A percentile compares a stretch with the other conserved stretches of the same genome.
Evolutionary conservation across 164 flowering plant genomes (phyloP).

Genomic region (Magnolia officinalis): DNA sequence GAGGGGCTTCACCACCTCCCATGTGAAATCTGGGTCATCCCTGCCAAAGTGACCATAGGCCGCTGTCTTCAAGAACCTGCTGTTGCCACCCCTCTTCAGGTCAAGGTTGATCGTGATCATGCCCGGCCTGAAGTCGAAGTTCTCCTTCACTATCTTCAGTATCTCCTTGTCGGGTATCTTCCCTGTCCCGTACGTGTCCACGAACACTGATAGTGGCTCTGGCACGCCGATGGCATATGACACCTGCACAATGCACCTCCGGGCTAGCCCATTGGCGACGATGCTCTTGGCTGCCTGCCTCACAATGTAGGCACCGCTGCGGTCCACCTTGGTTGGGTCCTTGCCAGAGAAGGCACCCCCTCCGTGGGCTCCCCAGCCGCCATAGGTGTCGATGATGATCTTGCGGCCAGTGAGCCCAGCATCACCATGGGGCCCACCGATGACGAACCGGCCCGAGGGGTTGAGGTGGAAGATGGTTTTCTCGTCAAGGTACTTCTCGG

Average conservation of each 20-base stretch:
- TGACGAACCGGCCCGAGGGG: constrained; percentile 79
- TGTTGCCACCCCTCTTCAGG: constrained; percentile 77
- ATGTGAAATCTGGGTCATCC: constrained; percentile 85
- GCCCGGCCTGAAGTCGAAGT: constrained; percentile 76
- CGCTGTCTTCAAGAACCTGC: constrained; percentile 75
- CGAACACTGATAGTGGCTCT: constrained; percentile 72
- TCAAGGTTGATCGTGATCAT: constrained; percentile 76
- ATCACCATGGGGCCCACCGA: constrained; percentile 83
- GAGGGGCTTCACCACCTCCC: constrained; percentile 88
- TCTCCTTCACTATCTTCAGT: constrained; percentile 69
- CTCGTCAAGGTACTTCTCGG: constrained; percentile 72
- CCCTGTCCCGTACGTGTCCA: constrained; percentile 63
- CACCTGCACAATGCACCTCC: constrained; percentile 71
- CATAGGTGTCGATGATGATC: constrained; percentile 76
- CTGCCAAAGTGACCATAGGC: constrained; percentile 88
- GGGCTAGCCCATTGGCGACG: constrained; percentile 70
- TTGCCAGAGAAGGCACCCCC: constrained; percentile 85
- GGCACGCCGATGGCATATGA: constrained; percentile 83
- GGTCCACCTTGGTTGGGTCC: constrained; percentile 79
- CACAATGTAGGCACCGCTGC: constrained; percentile 77
- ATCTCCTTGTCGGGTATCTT: constrained; percentile 73
- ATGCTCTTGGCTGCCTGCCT: constrained; percentile 82
- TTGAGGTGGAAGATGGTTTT: constrained; percentile 81
- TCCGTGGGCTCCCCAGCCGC: constrained; percentile 86
- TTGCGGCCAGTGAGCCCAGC: constrained; percentile 81